A percentile compares a stretch with the other conserved stretches of the same genome.
These are phyloP conservation scores for Salinomyces thailandicus DNA, from an alignment of 2,329 filamentous ascomycete genomes.

Conservation along the genomic window DNA sequence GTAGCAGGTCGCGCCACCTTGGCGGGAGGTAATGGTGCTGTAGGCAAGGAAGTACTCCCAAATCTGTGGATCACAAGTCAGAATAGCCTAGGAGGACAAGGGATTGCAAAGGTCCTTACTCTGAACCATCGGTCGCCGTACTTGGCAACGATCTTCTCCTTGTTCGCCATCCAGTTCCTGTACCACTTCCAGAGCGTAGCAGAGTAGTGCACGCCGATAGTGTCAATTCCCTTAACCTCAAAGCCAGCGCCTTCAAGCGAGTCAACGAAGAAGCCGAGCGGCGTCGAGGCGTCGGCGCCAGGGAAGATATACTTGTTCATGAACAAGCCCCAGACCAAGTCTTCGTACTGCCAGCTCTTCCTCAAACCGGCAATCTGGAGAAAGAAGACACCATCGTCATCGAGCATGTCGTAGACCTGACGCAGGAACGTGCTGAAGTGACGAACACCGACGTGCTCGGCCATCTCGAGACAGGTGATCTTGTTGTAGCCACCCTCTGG, in stretches of 20 bases:
- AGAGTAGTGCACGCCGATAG: conserved; percentile 92
- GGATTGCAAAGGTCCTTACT: conserved; percentile 42
- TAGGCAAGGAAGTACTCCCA: conserved; percentile 88
- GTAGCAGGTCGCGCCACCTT: conserved; percentile 76
- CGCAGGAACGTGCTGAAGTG: conserved; percentile 71
- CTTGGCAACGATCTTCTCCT: conserved; percentile 85
- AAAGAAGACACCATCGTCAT: conserved; percentile 93
- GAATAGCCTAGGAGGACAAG: not conserved
- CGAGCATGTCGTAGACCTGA: conserved; percentile 90
- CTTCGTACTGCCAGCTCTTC: conserved; percentile 95
- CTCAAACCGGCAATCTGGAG: conserved; percentile 90
- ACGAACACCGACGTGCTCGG: conserved; percentile 92
- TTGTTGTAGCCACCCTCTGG: conserved; percentile 68
- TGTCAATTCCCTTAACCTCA: conserved; percentile 86
- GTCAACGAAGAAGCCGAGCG: conserved; percentile 77
- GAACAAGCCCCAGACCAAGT: conserved; percentile 95
- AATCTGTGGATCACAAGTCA: conserved; percentile 44
- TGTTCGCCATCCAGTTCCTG: conserved; percentile 93
- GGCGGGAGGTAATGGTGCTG: conserved; percentile 72
- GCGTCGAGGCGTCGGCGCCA: conserved; percentile 88
- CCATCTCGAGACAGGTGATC: conserved; percentile 97
- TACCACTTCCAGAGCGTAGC: conserved; percentile 98
- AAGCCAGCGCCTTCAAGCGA: conserved; percentile 77
- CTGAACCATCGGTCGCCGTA: conserved; percentile 94
- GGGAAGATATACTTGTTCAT: conserved; percentile 99